Percentiles rank a stretch among this genome's conserved stretches.
phyloP scores from a whole-genome alignment of 1,139 yeast species.

The Hyphopichia fennica region DNA sequence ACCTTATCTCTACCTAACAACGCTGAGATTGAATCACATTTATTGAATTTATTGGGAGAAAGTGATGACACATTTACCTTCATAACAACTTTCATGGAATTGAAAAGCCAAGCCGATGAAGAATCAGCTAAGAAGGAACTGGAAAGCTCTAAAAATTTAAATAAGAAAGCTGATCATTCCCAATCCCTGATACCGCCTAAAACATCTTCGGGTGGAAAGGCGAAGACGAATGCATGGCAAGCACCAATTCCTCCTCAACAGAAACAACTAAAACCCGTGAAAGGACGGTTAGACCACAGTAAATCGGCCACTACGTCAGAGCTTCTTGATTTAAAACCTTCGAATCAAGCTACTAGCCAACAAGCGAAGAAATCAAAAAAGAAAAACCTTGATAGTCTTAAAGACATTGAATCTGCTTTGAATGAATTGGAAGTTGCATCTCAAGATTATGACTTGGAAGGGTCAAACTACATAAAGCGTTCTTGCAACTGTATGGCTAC shows the following conservation, averaged over 20 bases:
- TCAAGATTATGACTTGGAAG: conserved; percentile 8
- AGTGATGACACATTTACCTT: conserved; percentile 45
- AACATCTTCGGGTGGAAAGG: neutral
- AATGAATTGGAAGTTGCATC: conserved; percentile 32
- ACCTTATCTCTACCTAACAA: conserved; percentile 43
- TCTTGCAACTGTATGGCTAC: conserved; percentile 82
- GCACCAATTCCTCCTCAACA: conserved; percentile 11
- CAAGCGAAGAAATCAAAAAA: conserved; percentile 33
- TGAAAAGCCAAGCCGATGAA: conserved; percentile 13
- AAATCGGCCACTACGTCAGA: conserved; percentile 39
- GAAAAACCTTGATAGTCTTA: conserved; percentile 49
- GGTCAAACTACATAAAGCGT: conserved; percentile 16
- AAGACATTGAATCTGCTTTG: conserved; percentile 54
- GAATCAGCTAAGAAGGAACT: neutral
- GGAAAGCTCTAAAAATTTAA: neutral
- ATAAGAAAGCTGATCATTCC: neutral
- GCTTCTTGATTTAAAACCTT: conserved; percentile 28
- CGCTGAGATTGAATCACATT: conserved; percentile 46
- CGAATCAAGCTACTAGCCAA: conserved; percentile 15
- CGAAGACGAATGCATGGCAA: conserved; percentile 8
- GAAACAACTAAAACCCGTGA: conserved; percentile 17
- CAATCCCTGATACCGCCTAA: neutral
- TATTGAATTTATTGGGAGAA: conserved; percentile 54
- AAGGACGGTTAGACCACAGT: conserved; percentile 21
- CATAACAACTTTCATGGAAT: conserved; percentile 28